Evolutionary conservation across 1,139 yeast species (phyloP), one percentile per base, ranked within the genome.

Genomic region (Zygosaccharomyces sapae): DNA sequence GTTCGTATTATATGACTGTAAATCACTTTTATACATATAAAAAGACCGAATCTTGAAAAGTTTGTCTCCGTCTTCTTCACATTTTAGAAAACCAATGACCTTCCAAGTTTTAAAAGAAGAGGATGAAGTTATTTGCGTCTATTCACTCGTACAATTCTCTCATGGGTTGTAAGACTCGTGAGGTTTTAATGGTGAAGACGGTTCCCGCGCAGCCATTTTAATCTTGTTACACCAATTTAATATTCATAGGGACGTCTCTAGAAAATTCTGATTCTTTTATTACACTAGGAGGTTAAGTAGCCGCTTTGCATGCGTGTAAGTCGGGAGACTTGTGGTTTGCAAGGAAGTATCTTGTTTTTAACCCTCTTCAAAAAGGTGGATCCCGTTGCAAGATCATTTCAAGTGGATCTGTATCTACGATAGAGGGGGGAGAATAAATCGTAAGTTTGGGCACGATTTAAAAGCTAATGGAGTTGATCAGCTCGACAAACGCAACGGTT

Each of bases 151-250:
- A 64, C 68, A 64, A 63, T 64, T 64, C 68, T 55, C 63, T 56
- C 55, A 48, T 38, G 51, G 45, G 29, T 35, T 36, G 13, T 31
- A 13, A 33, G 43, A 38, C 29, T 9, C 25, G 43, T 46, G 65
- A 61, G 68, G 68, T 63, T 59, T 63, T 64, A 51, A 57, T 64
- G 68, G 68, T 59, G 68, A 64, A 43, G 50, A 65, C 61, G 67
- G 66, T 61, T 55, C 66, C 68, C 57, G 59, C 66, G 67, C 67
- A 63, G 64, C 56, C 52, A 50, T 53, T 56, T 57, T 47, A 18
- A 62, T 62, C 68, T 64, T 64, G 68, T 64, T 64, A 64, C 68
- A 62, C 61, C 62, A 62, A 55, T 47, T 50, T 57, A 59, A 57
- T 61, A 54, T 52, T 50, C 57, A 54, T 31, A 13, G 59, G 67